Percentiles rank a stretch among this genome's conserved stretches.
These are phyloP conservation scores for Arabidopsis arenosa DNA, from an alignment of 345 rosid species.

Conservation along the genomic window DNA sequence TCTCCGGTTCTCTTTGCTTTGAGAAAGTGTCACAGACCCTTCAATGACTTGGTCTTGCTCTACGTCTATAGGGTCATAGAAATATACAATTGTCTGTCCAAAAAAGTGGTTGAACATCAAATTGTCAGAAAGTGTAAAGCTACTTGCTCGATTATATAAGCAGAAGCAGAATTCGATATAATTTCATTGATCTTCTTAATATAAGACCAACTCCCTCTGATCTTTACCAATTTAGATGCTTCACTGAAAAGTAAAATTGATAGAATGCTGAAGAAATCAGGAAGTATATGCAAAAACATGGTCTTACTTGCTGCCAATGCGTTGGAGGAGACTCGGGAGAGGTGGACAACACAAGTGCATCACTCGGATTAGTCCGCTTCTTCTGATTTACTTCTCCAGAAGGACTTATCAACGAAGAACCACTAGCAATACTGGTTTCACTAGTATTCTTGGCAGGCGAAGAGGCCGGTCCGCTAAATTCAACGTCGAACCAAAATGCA, in stretches of 20 bases:
- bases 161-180: background rate
- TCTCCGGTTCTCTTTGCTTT: slow-evolving; percentile 87
- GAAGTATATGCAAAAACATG: slow-evolving; percentile 24
- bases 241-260: slow-evolving; percentile 1
- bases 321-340: slow-evolving; percentile 95
- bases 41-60: slow-evolving; percentile 93
- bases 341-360: slow-evolving; percentile 78
- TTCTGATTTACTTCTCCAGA: slow-evolving; percentile 62
- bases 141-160: slow-evolving; percentile 8
- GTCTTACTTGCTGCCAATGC: slow-evolving; percentile 95
- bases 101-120: slow-evolving; percentile 28
- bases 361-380: slow-evolving; percentile 72
- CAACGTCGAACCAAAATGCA: slow-evolving; percentile 99
- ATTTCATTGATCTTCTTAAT: slow-evolving; percentile 10
- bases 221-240: slow-evolving; percentile 21
- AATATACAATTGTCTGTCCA: slow-evolving; percentile 90
- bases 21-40: slow-evolving; percentile 80
- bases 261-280: background rate
- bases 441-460: slow-evolving; percentile 50
- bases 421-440: slow-evolving; percentile 39
- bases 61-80: slow-evolving; percentile 86
- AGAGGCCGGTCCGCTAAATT: slow-evolving; percentile 62
- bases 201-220: slow-evolving; percentile 12
- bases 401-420: slow-evolving; percentile 50
- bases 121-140: slow-evolving; percentile 15